Base-by-base conservation (phyloP, 202 grass and related monocot genomes). In the Digitaria exilis region DNA sequence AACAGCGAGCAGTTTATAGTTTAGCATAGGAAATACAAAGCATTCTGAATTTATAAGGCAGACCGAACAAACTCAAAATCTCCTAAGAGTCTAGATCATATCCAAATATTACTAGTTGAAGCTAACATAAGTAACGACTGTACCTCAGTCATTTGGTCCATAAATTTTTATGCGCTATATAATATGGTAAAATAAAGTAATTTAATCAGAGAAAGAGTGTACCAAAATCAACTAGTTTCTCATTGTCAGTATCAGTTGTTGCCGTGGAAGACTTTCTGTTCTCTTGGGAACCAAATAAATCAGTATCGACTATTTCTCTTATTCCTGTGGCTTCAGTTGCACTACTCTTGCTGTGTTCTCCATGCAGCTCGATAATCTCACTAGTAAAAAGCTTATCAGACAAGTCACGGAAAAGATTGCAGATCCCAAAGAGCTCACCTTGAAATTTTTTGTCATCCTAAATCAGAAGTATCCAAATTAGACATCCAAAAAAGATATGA, bases 341-440 rank as follows among this genome's bases (percentile, higher is more conserved):
- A 80, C 62, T 76, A 84, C 34, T 59, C 54, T 90, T 88, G 46
- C 78, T 89, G 78, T 95, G 82, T 62, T 93, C 88, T 74, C 90
- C 96, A 83, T 95, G 92, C 92, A 95, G 95, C 75, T 98, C 96
- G 76, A 98, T 91, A 31, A 98, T 98, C 80, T 95, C 92, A 87
- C 96, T 98, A 68, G 92, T 98, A 63, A 98, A 98, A 82, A 95
- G 92, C 87, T 98, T 93, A 80, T 98, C 90, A 76, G 92, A 98
- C 69, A 98, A 75, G 74, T 98, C 90, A 5, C 78, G 83, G 84
- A 98, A 98, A 67, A 98, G 85, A 88, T 98, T 98, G 83, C 89
- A 98, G 73, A 98, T 95, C 79, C 96, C 96, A 91, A 98, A 98
- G 69, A 98, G 87, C 48, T 98, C 96, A 28, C 96, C 96, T 79